Evolutionary conservation across 371 early-diverging fungal genomes (phyloP).

Genomic region (Haplosporangium sp.): DNA sequence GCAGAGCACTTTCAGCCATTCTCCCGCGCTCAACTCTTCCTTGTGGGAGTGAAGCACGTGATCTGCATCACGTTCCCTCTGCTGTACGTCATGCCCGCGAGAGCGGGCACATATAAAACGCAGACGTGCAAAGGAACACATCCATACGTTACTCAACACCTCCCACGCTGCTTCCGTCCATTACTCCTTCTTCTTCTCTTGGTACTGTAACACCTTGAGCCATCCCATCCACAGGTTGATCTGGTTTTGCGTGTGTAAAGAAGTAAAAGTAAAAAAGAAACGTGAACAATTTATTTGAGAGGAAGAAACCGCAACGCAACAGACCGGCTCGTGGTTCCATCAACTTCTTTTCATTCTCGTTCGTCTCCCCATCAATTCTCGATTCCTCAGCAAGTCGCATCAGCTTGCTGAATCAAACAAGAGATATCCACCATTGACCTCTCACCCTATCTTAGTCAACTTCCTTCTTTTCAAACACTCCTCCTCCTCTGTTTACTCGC

Average conservation of each 20-base stretch:
- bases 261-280: neutral
- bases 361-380: neutral
- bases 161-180: too few relatives aligned
- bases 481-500: slow-evolving; percentile 45
- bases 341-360: neutral
- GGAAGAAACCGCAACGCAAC: neutral
- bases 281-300: too few relatives aligned
- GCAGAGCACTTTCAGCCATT: too few relatives aligned
- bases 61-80: neutral
- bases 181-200: too few relatives aligned
- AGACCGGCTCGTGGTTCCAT: neutral
- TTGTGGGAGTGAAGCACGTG: neutral
- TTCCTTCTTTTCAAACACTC: slow-evolving; percentile 37
- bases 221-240: too few relatives aligned
- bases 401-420: slow-evolving; percentile 29
- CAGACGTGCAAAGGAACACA: neutral
- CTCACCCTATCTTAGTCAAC: slow-evolving; percentile 22
- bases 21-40: too few relatives aligned
- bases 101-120: neutral
- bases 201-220: too few relatives aligned
- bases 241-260: neutral
- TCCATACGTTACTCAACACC: neutral
- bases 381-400: slow-evolving; percentile 19
- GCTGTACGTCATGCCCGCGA: neutral
- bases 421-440: slow-evolving; percentile 48